Percentiles rank a stretch among this genome's conserved stretches.
phyloP scores from a whole-genome alignment of 768 basidiomycete genomes.

The Chiua virens region DNA sequence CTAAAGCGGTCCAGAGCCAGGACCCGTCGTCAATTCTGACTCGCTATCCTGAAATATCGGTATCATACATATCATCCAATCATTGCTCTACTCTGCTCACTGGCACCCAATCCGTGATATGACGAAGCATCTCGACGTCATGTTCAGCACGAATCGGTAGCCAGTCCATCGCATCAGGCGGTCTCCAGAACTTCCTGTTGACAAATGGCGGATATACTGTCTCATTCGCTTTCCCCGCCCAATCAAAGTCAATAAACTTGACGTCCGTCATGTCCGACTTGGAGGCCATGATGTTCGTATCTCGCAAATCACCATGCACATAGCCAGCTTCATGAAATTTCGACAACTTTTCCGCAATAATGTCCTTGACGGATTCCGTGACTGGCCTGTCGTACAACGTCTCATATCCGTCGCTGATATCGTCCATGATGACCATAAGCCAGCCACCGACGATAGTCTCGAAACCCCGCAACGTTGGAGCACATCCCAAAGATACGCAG shows the following conservation, averaged over 20 bases:
- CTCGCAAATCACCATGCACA: conserved; percentile 26
- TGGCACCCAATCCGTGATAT: too few relatives aligned
- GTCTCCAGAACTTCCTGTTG: not conserved
- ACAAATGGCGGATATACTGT: conserved; percentile 22
- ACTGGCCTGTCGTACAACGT: not conserved
- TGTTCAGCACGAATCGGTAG: too few relatives aligned
- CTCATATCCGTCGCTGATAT: conserved; percentile 4
- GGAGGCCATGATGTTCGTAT: conserved; percentile 23
- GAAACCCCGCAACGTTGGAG: too few relatives aligned
- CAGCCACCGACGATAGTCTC: conserved; percentile 21
- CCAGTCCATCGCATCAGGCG: too few relatives aligned
- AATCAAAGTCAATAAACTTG: conserved; percentile 33
- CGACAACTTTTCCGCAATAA: not conserved
- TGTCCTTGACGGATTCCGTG: too few relatives aligned
- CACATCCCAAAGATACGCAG: too few relatives aligned
- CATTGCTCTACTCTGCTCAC: too few relatives aligned
- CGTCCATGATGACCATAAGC: conserved; percentile 37
- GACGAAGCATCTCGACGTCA: too few relatives aligned
- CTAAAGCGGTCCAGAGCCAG: too few relatives aligned
- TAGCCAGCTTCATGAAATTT: conserved; percentile 12
- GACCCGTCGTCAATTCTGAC: too few relatives aligned
- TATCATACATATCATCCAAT: too few relatives aligned
- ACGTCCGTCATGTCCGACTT: not conserved
- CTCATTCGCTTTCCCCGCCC: conserved; percentile 21
- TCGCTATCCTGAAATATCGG: too few relatives aligned